Evolutionary conservation across 2,329 filamentous ascomycete species (phyloP).

Genomic region (Penicillium griseofulvum): DNA sequence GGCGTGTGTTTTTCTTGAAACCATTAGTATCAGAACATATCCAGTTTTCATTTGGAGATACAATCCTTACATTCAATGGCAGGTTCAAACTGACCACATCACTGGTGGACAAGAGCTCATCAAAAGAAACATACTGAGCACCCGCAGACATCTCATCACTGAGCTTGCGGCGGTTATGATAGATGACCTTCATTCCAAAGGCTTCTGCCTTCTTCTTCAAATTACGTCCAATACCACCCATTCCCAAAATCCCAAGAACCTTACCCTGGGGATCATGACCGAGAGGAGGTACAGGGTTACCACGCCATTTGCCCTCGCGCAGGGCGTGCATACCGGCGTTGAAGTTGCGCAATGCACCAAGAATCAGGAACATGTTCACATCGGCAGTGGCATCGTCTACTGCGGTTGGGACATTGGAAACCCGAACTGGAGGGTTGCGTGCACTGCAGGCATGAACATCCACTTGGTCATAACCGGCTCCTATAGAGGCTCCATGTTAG

Average conservation of each 20-base stretch:
- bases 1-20: conserved; percentile 61
- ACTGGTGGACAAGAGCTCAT: conserved; percentile 65
- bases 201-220: conserved; percentile 69
- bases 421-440: conserved; percentile 57
- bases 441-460: conserved; percentile 69
- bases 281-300: conserved; percentile 52
- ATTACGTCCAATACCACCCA: conserved; percentile 81
- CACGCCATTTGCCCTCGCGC: conserved; percentile 67
- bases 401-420: conserved; percentile 78
- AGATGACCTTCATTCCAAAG: conserved; percentile 73
- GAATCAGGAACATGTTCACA: conserved; percentile 73
- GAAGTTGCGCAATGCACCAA: conserved; percentile 75
- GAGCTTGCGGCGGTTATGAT: conserved; percentile 68
- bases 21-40: conserved; percentile 1
- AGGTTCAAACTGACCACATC: conserved; percentile 80
- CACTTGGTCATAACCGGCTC: conserved; percentile 83
- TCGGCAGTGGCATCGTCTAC: conserved; percentile 84
- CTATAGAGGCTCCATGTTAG: conserved; percentile 38
- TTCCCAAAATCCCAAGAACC: conserved; percentile 74
- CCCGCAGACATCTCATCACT: conserved; percentile 49
- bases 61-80: conserved; percentile 67
- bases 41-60: conserved; percentile 1
- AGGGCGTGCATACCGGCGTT: conserved; percentile 64
- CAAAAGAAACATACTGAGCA: conserved; percentile 59
- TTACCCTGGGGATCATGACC: conserved; percentile 80